These are phyloP conservation scores for Chrysosporium keratinophilum DNA, from an alignment of 2,329 filamentous ascomycete genomes.

Conservation along the genomic window DNA sequence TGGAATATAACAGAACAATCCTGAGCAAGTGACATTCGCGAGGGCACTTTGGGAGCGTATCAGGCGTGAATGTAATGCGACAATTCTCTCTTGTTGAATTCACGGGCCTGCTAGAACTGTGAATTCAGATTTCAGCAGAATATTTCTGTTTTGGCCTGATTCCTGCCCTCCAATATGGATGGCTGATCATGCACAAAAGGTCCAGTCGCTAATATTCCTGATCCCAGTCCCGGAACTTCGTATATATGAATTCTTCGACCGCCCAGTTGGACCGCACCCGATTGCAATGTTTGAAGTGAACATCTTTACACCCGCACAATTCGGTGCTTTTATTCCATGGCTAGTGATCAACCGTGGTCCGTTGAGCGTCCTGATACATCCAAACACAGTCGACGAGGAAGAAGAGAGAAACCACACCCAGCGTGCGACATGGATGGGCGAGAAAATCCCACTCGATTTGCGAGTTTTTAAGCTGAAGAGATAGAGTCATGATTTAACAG, in stretches of 20 bases:
- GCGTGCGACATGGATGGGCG: constrained; percentile 38
- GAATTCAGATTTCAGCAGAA: neutral
- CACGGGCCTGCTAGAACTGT: neutral
- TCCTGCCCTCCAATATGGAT: neutral
- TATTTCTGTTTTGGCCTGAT: neutral
- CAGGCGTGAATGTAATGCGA: constrained; percentile 58
- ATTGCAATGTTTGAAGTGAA: constrained; percentile 91
- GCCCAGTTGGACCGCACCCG: constrained; percentile 61
- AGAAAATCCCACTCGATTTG: constrained; percentile 37
- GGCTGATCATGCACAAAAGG: neutral
- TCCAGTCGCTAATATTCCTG: neutral
- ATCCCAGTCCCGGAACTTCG: constrained; percentile 66
- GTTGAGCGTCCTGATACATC: constrained; percentile 68
- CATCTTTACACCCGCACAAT: constrained; percentile 72
- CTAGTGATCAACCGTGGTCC: constrained; percentile 71
- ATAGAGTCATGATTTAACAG: constrained; percentile 17
- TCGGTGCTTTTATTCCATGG: constrained; percentile 83
- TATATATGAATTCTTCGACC: constrained; percentile 68
- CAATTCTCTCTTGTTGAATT: neutral
- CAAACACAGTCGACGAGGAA: constrained; percentile 56
- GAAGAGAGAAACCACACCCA: constrained; percentile 41
- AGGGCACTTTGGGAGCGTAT: constrained; percentile 66
- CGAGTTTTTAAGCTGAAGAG: constrained; percentile 25
- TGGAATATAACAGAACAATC: constrained; percentile 39
- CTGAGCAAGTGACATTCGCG: constrained; percentile 56